Conservation (phyloP, 345 rosid genomes). For the Boechera stricta region DNA sequence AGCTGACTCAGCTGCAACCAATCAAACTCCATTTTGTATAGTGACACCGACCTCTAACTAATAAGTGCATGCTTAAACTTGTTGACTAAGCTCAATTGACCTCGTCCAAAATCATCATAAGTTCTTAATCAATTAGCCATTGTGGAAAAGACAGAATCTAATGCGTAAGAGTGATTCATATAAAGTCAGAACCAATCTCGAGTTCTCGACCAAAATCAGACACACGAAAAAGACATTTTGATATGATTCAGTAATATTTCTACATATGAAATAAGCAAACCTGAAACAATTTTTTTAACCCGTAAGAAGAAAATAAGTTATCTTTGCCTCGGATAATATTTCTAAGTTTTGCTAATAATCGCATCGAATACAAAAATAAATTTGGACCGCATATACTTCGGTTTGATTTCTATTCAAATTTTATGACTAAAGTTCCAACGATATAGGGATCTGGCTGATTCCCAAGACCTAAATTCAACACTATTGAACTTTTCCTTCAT, state of each 20-base stretch:
- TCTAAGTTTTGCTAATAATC: background rate
- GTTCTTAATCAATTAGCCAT: slow-evolving; percentile 15
- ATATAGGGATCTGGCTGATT: background rate
- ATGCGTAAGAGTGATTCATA: slow-evolving; percentile 3
- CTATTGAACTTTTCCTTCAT: background rate
- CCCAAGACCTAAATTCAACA: slow-evolving; percentile 12
- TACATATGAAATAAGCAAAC: background rate
- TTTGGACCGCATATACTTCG: background rate
- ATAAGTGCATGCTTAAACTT: slow-evolving; percentile 27
- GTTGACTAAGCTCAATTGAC: slow-evolving; percentile 35
- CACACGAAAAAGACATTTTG: background rate
- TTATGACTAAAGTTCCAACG: slow-evolving; percentile 4
- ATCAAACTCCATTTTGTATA: slow-evolving; percentile 10
- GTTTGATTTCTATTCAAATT: background rate
- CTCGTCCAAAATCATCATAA: background rate
- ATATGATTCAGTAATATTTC: background rate
- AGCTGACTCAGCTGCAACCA: slow-evolving; percentile 27
- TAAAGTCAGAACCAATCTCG: background rate
- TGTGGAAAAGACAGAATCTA: background rate
- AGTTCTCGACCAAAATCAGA: background rate
- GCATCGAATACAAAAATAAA: background rate
- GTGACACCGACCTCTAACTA: slow-evolving; percentile 13
- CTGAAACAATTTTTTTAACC: background rate
- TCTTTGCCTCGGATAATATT: background rate
- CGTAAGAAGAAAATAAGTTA: background rate